These are phyloP conservation scores for Beauveria caledonica DNA, from an alignment of 2,329 filamentous ascomycete species.

Conservation along the genomic window DNA sequence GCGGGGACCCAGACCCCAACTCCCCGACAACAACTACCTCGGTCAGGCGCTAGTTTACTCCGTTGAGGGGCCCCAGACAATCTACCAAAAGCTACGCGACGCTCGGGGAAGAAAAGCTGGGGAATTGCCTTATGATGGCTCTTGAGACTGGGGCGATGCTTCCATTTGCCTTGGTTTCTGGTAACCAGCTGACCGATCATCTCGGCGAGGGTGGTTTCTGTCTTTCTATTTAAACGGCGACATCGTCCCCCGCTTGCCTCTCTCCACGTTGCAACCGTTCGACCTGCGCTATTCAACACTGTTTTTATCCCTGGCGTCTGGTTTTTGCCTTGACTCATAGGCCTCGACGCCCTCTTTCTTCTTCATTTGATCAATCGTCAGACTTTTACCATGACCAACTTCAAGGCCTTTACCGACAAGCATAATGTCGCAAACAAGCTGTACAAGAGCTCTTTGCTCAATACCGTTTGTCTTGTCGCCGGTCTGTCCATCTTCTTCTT, in stretches of 20 bases:
- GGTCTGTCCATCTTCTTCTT: slow-evolving; percentile 63
- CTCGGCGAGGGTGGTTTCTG: not conserved
- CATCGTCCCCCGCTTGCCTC: not conserved
- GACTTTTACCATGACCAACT: slow-evolving; percentile 1
- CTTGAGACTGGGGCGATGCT: not conserved
- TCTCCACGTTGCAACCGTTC: not conserved
- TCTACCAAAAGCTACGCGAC: not conserved
- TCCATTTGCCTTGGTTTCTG: not conserved
- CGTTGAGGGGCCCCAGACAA: slow-evolving; percentile 1
- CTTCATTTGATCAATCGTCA: not conserved
- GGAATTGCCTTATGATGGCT: not conserved
- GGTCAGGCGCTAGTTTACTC: not conserved
- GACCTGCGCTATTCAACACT: not conserved
- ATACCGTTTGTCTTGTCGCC: slow-evolving; percentile 55
- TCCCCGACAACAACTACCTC: not conserved
- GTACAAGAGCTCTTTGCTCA: slow-evolving; percentile 47
- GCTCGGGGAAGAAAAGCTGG: slow-evolving; percentile 3
- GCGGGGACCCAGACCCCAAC: not conserved
- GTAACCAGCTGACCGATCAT: not conserved
- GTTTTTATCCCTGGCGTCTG: not conserved
- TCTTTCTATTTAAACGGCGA: not conserved
- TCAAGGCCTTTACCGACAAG: slow-evolving; percentile 8
- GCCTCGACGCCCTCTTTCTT: not conserved
- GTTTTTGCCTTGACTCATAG: not conserved
- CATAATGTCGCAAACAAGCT: slow-evolving; percentile 39